Base-by-base conservation (phyloP, 306 rosid species). In the Lablab purpureus region DNA sequence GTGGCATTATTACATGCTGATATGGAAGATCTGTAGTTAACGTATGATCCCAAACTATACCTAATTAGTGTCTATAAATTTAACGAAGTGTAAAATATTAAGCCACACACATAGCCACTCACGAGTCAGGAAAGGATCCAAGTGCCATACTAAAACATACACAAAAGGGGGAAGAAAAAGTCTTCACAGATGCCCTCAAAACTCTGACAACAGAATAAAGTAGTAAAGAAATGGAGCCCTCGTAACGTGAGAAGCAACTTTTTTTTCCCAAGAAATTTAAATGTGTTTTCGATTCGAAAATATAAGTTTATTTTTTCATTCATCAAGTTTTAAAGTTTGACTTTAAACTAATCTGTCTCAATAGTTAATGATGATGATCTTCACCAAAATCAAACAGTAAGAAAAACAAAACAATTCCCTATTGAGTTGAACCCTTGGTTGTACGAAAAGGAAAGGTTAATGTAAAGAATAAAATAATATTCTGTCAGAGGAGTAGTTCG, bases 181-280 rank as follows among this genome's bases (percentile, higher is more conserved):
- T 81, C 67, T 59, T 45, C 76, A 41, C 1, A 85, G 82, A 84
- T 89, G 89, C 86, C 54, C 78, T 78, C 54, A 73, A 80, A 52
- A 74, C 66, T 75, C 85, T 85, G 91, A 81, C 80, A 7, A 27
- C 7, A 12, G 84, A 87, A 87, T 81, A 88, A 86, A 81, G 87
- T 79, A 79, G 2, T 73, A 77, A 73, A 76, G 76, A 73, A 78
- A 52, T 82, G 72, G n/a, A 67, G 69, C 67, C 89, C 91, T 87
- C 89, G 89, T 84, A 90, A 92, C 89, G 89, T 84, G 91, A 92
- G 56, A 58, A 70, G 74, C 82, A 80, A 85, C 95, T 80, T 88
- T 90, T 78, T 94, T 81, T 64, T 86, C 86, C 84, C 87, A 90
- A 86, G 97, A 76, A 66, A 93, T 74, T 75, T 77, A 84, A 78